These are phyloP conservation scores for Apiospora malaysiana DNA, from an alignment of 2,329 filamentous ascomycete species.

Conservation along the genomic window DNA sequence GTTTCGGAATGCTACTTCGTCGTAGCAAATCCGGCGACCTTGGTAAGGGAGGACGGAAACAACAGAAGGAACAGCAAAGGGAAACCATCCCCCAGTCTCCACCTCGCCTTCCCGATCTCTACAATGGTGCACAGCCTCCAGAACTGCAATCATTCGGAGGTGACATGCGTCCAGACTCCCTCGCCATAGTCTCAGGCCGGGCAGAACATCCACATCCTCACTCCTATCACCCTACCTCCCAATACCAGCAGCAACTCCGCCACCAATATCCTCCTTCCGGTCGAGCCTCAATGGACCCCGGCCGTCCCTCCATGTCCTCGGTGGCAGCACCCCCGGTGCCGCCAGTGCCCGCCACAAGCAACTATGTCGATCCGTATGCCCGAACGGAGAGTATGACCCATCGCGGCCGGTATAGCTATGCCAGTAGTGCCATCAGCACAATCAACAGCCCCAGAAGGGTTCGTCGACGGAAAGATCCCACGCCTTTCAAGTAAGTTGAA, in stretches of 20 bases:
- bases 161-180: constrained; percentile 40
- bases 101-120: constrained; percentile 60
- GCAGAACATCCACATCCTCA: constrained; percentile 41
- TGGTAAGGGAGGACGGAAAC: constrained; percentile 57
- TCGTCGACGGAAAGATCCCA: constrained; percentile 94
- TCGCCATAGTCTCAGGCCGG: constrained; percentile 40
- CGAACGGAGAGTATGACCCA: constrained; percentile 95
- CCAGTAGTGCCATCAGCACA: constrained; percentile 87
- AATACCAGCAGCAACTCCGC: constrained; percentile 38
- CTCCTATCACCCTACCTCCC: constrained; percentile 40
- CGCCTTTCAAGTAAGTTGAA: constrained; percentile 89
- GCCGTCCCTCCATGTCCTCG: constrained; percentile 47
- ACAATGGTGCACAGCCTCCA: constrained; percentile 44
- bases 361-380: constrained; percentile 73
- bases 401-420: constrained; percentile 94
- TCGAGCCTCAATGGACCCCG: constrained; percentile 61
- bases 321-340: constrained; percentile 65
- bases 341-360: constrained; percentile 57
- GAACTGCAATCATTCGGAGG: constrained; percentile 43
- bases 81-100: constrained; percentile 62
- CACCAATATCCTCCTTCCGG: constrained; percentile 43
- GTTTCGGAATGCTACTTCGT: constrained; percentile 58
- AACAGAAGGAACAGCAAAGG: constrained; percentile 57
- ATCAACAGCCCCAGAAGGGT: constrained; percentile 93
- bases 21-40: constrained; percentile 62